These are phyloP conservation scores for Tillandsia leiboldiana DNA, from an alignment of 176 grass and related monocot genomes.

Conservation along the genomic window DNA sequence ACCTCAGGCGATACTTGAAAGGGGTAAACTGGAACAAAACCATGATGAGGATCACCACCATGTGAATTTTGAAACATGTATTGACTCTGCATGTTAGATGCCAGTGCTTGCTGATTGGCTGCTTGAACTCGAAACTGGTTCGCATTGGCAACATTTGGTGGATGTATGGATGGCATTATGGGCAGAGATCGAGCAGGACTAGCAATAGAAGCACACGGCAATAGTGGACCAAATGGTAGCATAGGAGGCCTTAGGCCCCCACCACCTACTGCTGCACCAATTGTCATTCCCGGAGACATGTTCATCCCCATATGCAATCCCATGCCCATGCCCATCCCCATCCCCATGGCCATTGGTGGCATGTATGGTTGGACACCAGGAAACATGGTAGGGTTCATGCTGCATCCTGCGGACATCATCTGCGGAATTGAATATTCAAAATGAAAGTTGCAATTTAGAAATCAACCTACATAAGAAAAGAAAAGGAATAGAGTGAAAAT, in stretches of 20 bases:
- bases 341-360: constrained; percentile 9
- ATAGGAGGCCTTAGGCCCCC: background rate
- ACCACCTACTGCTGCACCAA: background rate
- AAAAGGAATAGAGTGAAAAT: no score
- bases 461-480: no score
- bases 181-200: background rate
- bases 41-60: constrained; percentile 12
- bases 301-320: constrained; percentile 2
- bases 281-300: background rate
- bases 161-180: background rate
- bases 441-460: background rate
- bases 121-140: background rate
- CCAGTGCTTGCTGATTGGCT: background rate
- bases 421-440: background rate
- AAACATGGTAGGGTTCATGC: constrained; percentile 4
- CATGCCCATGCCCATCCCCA: constrained; percentile 6
- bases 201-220: constrained; percentile 3
- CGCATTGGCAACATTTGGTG: background rate
- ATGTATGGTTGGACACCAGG: constrained; percentile 15
- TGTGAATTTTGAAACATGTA: constrained; percentile 6
- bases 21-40: constrained; percentile 7
- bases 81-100: background rate
- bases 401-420: constrained; percentile 24
- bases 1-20: constrained; percentile 14
- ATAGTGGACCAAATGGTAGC: constrained; percentile 1